Conservation (phyloP, 371 early-diverging fungal species). For the Coemansia sp. region DNA sequence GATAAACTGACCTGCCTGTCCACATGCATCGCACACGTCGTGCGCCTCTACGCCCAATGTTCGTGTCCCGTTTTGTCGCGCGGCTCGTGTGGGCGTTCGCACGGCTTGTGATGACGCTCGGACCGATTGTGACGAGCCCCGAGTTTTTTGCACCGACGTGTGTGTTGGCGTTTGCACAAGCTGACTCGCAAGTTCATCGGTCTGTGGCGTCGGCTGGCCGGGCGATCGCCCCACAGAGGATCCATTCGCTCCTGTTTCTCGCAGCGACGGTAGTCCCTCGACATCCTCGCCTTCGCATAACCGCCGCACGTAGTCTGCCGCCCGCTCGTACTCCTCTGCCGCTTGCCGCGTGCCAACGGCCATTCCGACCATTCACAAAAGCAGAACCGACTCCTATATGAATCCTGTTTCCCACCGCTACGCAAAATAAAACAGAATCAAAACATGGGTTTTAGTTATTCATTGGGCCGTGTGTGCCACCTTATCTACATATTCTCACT, state of each 20-base stretch:
- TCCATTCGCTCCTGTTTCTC: background rate
- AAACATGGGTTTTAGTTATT: background rate
- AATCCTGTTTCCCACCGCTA: background rate
- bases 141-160: background rate
- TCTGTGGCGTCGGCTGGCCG: background rate
- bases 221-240: background rate
- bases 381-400: background rate
- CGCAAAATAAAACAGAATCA: background rate
- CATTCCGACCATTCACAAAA: conserved; percentile 14
- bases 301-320: conserved; percentile 34
- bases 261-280: background rate
- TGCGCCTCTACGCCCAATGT: conserved; percentile 22
- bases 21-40: conserved; percentile 69
- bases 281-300: conserved; percentile 36
- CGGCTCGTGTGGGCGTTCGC: conserved; percentile 1
- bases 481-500: background rate
- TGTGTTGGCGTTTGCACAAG: background rate
- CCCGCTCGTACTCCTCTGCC: conserved; percentile 26
- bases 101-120: conserved; percentile 1
- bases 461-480: background rate
- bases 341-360: conserved; percentile 26
- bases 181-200: background rate
- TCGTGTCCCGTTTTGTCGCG: background rate
- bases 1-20: conserved; percentile 63
- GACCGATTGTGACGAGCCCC: background rate